These are phyloP conservation scores for Puccinia horiana DNA, from an alignment of 1,284 basidiomycete species.

Conservation along the genomic window DNA sequence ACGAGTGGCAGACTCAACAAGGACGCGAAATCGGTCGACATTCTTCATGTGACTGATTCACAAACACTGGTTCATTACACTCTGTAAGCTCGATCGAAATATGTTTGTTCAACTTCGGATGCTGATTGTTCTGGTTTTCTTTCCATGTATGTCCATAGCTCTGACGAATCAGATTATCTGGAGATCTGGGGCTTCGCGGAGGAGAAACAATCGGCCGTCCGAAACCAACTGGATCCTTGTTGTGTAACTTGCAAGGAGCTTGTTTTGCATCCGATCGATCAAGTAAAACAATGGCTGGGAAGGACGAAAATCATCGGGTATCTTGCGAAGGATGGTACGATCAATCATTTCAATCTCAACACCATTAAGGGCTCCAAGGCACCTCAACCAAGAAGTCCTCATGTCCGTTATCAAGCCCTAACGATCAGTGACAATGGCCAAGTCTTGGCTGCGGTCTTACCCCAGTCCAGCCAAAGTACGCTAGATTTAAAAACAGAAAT, in stretches of 20 bases:
- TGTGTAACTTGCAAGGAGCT: not conserved
- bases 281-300: constrained; percentile 44
- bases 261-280: not conserved
- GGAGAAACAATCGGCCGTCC: not conserved
- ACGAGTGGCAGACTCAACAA: not conserved
- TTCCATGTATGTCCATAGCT: not conserved
- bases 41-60: constrained; percentile 34
- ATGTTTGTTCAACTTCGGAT: not conserved
- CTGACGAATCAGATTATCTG: not conserved
- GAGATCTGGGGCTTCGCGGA: constrained; percentile 25
- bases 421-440: constrained; percentile 29
- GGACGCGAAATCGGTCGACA: not conserved
- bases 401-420: constrained; percentile 26
- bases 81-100: too few species aligned
- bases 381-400: not conserved
- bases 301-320: constrained; percentile 29
- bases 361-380: not conserved
- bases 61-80: constrained; percentile 25
- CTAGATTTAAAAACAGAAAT: not conserved
- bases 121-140: not conserved
- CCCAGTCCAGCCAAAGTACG: not conserved
- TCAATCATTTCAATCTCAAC: constrained; percentile 15
- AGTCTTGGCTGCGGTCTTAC: constrained; percentile 7
- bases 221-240: not conserved
- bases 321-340: constrained; percentile 24